Evolutionary conservation across 306 rosid species (phyloP).

Genomic region (Ormosia emarginata): DNA sequence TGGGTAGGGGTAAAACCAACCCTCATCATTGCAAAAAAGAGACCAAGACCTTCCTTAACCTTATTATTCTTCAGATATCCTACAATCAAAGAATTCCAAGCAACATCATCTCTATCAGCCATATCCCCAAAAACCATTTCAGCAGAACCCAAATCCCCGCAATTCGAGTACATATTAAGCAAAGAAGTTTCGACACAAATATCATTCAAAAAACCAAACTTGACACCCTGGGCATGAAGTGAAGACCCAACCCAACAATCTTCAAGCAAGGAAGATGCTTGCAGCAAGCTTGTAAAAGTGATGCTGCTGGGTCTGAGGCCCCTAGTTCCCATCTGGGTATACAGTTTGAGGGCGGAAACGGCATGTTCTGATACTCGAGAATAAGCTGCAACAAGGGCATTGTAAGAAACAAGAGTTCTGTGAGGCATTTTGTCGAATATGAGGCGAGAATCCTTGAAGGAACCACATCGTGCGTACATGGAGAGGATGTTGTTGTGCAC

Average conservation of each 20-base stretch:
- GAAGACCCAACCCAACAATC: conserved; percentile 51
- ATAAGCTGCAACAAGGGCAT: conserved; percentile 64
- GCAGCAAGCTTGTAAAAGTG: conserved; percentile 71
- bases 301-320: conserved; percentile 54
- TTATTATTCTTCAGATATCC: conserved; percentile 58
- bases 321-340: conserved; percentile 37
- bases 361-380: conserved; percentile 48
- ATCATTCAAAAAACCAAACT: conserved; percentile 59
- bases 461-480: conserved; percentile 65
- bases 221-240: conserved; percentile 66
- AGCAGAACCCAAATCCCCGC: conserved; percentile 60
- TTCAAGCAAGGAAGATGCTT: conserved; percentile 51
- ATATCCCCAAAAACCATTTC: conserved; percentile 49
- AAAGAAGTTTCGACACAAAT: conserved; percentile 66
- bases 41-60: conserved; percentile 35
- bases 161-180: conserved; percentile 68
- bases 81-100: conserved; percentile 76
- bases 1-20: conserved; percentile 52
- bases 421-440: conserved; percentile 85
- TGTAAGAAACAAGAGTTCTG: conserved; percentile 68
- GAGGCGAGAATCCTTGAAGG: conserved; percentile 37
- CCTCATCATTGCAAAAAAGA: conserved; percentile 48
- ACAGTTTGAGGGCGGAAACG: conserved; percentile 35
- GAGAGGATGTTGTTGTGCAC: conserved; percentile 62
- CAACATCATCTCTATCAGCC: conserved; percentile 53